These are phyloP conservation scores for Cystobasidium onofrii DNA, from an alignment of 768 basidiomycete species.

Conservation along the genomic window DNA sequence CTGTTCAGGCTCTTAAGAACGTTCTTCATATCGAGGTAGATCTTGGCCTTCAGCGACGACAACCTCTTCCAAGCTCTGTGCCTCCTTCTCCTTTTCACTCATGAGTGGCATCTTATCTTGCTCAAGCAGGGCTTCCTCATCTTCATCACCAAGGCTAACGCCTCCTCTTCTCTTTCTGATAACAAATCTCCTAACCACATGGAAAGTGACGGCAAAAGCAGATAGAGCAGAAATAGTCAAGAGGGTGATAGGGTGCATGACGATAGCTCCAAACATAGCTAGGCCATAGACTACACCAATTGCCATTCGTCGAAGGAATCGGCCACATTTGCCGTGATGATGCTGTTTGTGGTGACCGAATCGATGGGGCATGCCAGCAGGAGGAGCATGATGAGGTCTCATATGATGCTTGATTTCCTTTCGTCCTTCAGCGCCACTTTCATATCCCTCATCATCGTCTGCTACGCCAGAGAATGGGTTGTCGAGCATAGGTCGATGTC, in stretches of 20 bases:
- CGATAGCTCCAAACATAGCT: slow-evolving; percentile 9
- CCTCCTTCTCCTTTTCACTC: slow-evolving; percentile 15
- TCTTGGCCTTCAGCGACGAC: slow-evolving; percentile 7
- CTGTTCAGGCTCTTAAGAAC: no score
- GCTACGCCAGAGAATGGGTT: slow-evolving; percentile 19
- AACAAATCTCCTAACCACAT: neutral
- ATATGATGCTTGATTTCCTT: slow-evolving; percentile 7
- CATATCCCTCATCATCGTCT: slow-evolving; percentile 10
- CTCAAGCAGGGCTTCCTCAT: neutral
- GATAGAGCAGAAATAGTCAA: neutral
- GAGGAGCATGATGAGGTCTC: neutral
- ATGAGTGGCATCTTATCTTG: neutral
- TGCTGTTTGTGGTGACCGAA: neutral
- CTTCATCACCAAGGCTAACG: neutral
- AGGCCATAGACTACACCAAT: slow-evolving; percentile 13
- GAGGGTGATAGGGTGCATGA: slow-evolving; percentile 19
- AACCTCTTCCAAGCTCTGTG: neutral
- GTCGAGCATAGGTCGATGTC: slow-evolving; percentile 25
- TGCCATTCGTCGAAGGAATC: slow-evolving; percentile 5
- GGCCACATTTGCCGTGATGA: neutral
- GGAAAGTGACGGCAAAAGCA: neutral
- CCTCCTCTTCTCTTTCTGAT: neutral
- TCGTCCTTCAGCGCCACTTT: neutral
- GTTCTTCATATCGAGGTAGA: neutral
- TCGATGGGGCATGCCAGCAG: neutral